Evolutionary conservation across 108 stramenopile genomes (phyloP).

Genomic region (Schizochytrium sp.): DNA sequence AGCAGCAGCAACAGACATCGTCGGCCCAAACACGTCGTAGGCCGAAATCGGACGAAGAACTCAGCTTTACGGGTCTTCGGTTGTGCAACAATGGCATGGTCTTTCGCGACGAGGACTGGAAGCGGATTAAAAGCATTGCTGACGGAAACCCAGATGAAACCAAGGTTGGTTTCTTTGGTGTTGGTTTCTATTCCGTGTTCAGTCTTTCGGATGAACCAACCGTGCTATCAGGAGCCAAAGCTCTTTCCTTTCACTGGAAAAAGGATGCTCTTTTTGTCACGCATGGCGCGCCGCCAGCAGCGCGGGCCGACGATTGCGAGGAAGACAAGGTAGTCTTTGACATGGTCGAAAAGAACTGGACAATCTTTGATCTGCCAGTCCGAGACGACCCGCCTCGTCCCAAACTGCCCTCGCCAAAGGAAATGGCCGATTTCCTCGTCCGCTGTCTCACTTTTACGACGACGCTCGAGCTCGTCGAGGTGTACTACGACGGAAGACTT

Average conservation of each 20-base stretch:
- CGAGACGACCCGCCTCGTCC: background rate
- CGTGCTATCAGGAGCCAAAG: slow-evolving; percentile 56
- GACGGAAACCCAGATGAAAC: slow-evolving; percentile 70
- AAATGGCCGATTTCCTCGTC: background rate
- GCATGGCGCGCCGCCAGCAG: background rate
- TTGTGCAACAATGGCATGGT: slow-evolving; percentile 68
- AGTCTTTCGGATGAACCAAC: slow-evolving; percentile 68
- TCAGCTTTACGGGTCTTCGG: slow-evolving; percentile 52
- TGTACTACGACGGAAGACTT: background rate
- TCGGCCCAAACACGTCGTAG: background rate
- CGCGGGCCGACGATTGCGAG: background rate
- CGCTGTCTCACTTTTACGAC: slow-evolving; percentile 6
- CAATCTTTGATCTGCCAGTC: background rate
- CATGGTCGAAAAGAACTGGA: background rate
- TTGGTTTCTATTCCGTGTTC: slow-evolving; percentile 78
- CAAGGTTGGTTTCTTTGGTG: slow-evolving; percentile 70
- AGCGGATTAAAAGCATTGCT: slow-evolving; percentile 66
- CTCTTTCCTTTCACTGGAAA: slow-evolving; percentile 70
- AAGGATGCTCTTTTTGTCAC: slow-evolving; percentile 57
- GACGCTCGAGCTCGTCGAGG: background rate
- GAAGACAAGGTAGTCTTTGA: background rate
- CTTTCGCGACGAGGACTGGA: slow-evolving; percentile 72
- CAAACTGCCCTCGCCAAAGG: background rate
- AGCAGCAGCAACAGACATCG: background rate
- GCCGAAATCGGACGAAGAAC: background rate